These are phyloP conservation scores for Crucibulum laeve DNA, from an alignment of 768 basidiomycete genomes.

Conservation along the genomic window DNA sequence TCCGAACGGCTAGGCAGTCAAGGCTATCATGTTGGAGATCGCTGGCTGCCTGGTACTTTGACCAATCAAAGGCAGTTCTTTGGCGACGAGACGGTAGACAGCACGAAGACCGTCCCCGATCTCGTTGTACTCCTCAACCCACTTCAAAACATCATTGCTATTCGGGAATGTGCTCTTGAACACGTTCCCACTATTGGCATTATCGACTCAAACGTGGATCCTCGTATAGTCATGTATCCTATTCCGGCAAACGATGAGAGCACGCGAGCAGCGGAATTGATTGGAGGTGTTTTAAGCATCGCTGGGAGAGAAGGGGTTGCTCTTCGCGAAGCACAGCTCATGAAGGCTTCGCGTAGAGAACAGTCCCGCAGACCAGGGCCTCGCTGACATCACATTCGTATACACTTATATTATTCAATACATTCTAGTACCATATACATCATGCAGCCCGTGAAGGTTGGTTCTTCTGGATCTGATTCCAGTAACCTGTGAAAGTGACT, in stretches of 20 bases:
- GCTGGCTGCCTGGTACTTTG: conserved; percentile 94
- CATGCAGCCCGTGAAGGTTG: conserved; percentile 16
- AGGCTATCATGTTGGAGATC: conserved; percentile 80
- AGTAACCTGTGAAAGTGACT: conserved; percentile 53
- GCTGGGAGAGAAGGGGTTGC: conserved; percentile 76
- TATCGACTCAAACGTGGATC: conserved; percentile 94
- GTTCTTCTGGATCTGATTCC: conserved; percentile 61
- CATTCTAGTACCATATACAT: neutral
- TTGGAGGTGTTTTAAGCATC: conserved; percentile 85
- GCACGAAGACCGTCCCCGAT: conserved; percentile 70
- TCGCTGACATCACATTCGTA: neutral
- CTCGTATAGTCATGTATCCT: conserved; percentile 94
- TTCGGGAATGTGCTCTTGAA: conserved; percentile 85
- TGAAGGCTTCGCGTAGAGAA: too few relatives aligned
- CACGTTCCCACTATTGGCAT: conserved; percentile 94
- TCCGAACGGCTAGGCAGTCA: conserved; percentile 75
- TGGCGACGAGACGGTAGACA: conserved; percentile 47
- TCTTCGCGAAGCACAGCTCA: conserved; percentile 34
- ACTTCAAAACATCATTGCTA: conserved; percentile 74
- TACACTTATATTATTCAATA: conserved; percentile 1
- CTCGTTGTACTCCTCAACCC: conserved; percentile 92
- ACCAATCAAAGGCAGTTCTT: conserved; percentile 82
- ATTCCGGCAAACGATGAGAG: conserved; percentile 99
- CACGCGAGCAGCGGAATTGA: conserved; percentile 83
- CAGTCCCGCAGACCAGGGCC: too few relatives aligned